phyloP scores from a whole-genome alignment of 306 rosid genomes.

The Acmispon strigosus region DNA sequence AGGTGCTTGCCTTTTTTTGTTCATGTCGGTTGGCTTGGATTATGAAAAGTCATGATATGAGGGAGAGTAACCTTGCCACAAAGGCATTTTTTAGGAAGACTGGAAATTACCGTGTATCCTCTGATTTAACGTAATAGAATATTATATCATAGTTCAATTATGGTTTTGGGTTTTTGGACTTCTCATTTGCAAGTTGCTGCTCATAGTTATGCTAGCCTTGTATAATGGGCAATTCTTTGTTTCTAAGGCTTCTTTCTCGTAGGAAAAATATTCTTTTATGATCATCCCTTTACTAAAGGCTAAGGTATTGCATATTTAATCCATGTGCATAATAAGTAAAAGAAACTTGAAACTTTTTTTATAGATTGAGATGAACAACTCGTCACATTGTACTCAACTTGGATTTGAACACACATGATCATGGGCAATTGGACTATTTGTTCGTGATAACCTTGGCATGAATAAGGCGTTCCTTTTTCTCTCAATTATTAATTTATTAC shows the following conservation, averaged over 20 bases:
- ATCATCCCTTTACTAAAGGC: not conserved
- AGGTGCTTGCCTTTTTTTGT: not conserved
- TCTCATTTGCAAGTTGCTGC: not conserved
- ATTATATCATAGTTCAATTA: not conserved
- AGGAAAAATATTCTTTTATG: not conserved
- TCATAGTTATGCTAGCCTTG: not conserved
- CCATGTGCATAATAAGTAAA: not conserved
- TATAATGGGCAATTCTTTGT: not conserved
- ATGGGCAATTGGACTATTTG: too few species aligned
- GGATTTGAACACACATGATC: too few species aligned
- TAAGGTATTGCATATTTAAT: not conserved
- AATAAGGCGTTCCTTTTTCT: too few species aligned
- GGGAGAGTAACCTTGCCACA: too few species aligned
- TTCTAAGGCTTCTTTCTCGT: not conserved
- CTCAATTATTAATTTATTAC: too few species aligned
- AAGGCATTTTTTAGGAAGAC: not conserved
- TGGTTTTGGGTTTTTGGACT: not conserved
- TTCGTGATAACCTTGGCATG: too few species aligned
- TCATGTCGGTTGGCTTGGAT: not conserved
- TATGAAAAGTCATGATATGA: not conserved
- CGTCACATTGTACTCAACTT: too few species aligned
- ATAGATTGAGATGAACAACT: too few species aligned
- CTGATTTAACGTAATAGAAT: constrained; percentile 2
- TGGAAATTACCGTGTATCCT: constrained; percentile 8
- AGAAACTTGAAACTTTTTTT: too few species aligned